A percentile compares a stretch with the other conserved stretches of the same genome.
Evolutionary conservation across 2,329 filamentous ascomycete genomes (phyloP).

Genomic region (Epichloe sp.): DNA sequence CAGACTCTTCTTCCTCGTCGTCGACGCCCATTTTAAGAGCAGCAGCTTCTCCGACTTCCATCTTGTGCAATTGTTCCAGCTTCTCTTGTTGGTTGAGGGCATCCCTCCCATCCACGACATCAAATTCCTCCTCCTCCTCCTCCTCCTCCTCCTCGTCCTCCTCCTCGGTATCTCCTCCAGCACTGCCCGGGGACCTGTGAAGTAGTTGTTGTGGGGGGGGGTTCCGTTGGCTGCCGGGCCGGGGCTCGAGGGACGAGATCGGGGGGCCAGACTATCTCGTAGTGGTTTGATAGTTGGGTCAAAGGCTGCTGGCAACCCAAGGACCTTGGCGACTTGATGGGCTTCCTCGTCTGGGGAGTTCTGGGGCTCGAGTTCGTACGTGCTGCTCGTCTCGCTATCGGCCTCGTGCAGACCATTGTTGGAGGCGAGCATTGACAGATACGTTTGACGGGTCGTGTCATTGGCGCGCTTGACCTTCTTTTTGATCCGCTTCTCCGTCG

Average conservation of each 20-base stretch:
- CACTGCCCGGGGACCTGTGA: slow-evolving; percentile 20
- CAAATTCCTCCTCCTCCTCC: slow-evolving; percentile 29
- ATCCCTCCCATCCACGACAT: slow-evolving; percentile 30
- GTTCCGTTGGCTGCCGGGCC: slow-evolving; percentile 8
- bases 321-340: slow-evolving; percentile 48
- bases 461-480: slow-evolving; percentile 77
- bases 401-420: slow-evolving; percentile 43
- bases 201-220: slow-evolving; percentile 9
- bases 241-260: slow-evolving; percentile 10
- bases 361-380: slow-evolving; percentile 40
- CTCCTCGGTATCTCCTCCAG: slow-evolving; percentile 27
- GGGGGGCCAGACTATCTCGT: slow-evolving; percentile 17
- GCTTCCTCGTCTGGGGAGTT: slow-evolving; percentile 50
- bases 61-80: slow-evolving; percentile 39
- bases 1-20: slow-evolving; percentile 26
- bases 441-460: slow-evolving; percentile 63
- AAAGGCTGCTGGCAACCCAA: slow-evolving; percentile 48
- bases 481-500: slow-evolving; percentile 75
- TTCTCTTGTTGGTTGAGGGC: slow-evolving; percentile 34
- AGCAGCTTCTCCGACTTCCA: slow-evolving; percentile 46
- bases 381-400: slow-evolving; percentile 38
- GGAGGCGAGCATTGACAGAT: slow-evolving; percentile 63
- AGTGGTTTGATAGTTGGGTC: slow-evolving; percentile 51
- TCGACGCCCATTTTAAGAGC: slow-evolving; percentile 31
- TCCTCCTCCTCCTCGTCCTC: slow-evolving; percentile 18